Base-by-base conservation (phyloP, 2,329 filamentous ascomycete species). In the Aspergillus terreus region DNA sequence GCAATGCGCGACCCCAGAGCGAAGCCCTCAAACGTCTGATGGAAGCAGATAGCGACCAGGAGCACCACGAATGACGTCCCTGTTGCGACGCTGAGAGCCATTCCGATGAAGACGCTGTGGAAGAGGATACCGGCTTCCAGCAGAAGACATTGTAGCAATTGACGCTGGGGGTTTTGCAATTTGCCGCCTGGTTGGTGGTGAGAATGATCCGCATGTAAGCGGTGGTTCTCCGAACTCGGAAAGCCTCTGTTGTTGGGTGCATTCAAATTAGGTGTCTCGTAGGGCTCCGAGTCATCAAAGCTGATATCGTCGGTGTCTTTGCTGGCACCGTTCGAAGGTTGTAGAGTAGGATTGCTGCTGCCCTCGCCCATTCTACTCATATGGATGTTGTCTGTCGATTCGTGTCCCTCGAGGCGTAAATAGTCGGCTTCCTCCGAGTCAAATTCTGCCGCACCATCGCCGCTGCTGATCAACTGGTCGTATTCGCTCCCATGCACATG, bases 1-100 rank as follows among this genome's bases (percentile, higher is more conserved):
- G 90, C 88, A 61, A 95, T 95, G 52, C 90, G 87, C 41, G 88
- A 88, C 6, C 90, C 90, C 4, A 95, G 81, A 0, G 90, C 90
- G 12, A 95, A 83, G 2, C 90, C 90, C 73, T 95, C 90, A 58
- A 95, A 95, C 1, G 88, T 90, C 73, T 95, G 88, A 64, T 94
- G 89, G 70, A 92, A 92, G 58, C 82, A 84, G 56, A 94, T 91
- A 46, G 89, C 89, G 27, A 92, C 78, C 0, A 94, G 76, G 57
- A 94, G 88, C 11, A 92, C 87, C 40, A 90, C 76, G 64, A 94
- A 94, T 1, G 87, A 83, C 0, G 88, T 86, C 0, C 88, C 88
- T 0, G 87, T 90, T 0, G 89, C 85, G 1, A 94, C 89, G 1
- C 87, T 90, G 27, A 94, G 79, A 4, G 89, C 88, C 87, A 92